Evolutionary conservation across 1,284 basidiomycete species (phyloP).

Genomic region (Rhodotorula mucilaginosa): DNA sequence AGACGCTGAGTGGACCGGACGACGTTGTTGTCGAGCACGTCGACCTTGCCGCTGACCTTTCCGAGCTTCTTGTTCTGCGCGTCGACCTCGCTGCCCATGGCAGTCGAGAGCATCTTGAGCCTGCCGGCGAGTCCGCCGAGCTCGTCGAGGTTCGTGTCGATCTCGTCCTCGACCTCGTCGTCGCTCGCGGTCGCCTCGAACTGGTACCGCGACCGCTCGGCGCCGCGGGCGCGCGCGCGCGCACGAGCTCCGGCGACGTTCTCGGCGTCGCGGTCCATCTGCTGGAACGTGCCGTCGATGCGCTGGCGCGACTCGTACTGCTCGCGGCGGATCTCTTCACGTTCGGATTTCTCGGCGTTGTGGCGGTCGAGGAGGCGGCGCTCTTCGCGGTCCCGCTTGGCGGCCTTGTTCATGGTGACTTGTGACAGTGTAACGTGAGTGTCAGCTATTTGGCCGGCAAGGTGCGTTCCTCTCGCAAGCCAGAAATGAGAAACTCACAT

Average conservation of each 20-base stretch:
- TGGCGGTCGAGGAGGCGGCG: conserved; percentile 83
- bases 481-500: neutral
- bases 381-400: conserved; percentile 85
- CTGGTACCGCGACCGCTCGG: conserved; percentile 80
- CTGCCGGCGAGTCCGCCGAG: conserved; percentile 75
- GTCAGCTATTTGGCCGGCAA: neutral
- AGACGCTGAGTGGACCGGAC: conserved; percentile 36
- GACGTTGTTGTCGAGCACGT: conserved; percentile 40
- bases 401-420: conserved; percentile 55
- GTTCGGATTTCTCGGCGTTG: conserved; percentile 80
- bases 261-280: conserved; percentile 53
- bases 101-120: conserved; percentile 77
- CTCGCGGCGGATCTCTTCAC: conserved; percentile 79
- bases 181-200: conserved; percentile 95
- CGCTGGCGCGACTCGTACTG: conserved; percentile 83
- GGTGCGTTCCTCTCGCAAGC: no score
- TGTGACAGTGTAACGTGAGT: conserved; percentile 10
- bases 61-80: conserved; percentile 70
- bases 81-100: conserved; percentile 65
- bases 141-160: conserved; percentile 90
- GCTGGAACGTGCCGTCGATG: conserved; percentile 70
- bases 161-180: conserved; percentile 74
- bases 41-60: conserved; percentile 63
- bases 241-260: conserved; percentile 53
- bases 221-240: conserved; percentile 54